Conservation (phyloP, 2,329 filamentous ascomycete genomes). For the Apiospora marii region DNA sequence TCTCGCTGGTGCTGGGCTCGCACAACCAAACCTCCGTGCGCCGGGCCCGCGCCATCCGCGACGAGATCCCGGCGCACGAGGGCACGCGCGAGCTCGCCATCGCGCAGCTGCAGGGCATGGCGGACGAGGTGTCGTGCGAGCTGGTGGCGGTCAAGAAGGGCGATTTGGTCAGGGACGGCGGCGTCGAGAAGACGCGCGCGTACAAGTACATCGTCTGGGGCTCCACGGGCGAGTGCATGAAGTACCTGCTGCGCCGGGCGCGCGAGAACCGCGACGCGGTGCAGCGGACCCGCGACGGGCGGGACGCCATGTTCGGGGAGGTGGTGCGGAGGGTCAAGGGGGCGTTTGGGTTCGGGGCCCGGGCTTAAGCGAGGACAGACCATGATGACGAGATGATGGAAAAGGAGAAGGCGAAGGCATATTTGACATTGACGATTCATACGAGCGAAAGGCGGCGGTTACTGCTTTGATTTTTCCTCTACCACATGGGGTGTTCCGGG, state of each 20-base stretch:
- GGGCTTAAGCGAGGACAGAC: neutral
- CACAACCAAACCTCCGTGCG: slow-evolving; percentile 81
- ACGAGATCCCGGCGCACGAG: slow-evolving; percentile 49
- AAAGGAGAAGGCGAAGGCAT: neutral
- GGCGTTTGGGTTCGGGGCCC: slow-evolving; percentile 40
- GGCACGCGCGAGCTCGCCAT: slow-evolving; percentile 60
- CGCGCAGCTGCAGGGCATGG: slow-evolving; percentile 93
- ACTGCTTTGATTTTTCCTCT: neutral
- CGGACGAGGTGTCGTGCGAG: slow-evolving; percentile 84
- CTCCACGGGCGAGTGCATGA: slow-evolving; percentile 81
- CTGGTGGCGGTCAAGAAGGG: slow-evolving; percentile 46
- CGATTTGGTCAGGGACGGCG: slow-evolving; percentile 26
- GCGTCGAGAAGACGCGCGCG: slow-evolving; percentile 44
- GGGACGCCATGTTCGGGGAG: slow-evolving; percentile 70
- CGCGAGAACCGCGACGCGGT: slow-evolving; percentile 80
- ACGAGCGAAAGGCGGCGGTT: neutral
- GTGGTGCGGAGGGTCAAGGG: slow-evolving; percentile 62
- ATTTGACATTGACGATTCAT: slow-evolving; percentile 6
- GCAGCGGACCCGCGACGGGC: slow-evolving; percentile 65
- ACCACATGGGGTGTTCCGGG: neutral
- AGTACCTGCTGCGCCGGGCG: slow-evolving; percentile 77
- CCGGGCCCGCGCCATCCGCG: slow-evolving; percentile 60
- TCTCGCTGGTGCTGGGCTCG: slow-evolving; percentile 77
- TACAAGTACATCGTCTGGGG: slow-evolving; percentile 78
- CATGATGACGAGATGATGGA: neutral